These are phyloP conservation scores for Melampsora larici-populina DNA, from an alignment of 1,284 basidiomycete genomes.

Conservation along the genomic window DNA sequence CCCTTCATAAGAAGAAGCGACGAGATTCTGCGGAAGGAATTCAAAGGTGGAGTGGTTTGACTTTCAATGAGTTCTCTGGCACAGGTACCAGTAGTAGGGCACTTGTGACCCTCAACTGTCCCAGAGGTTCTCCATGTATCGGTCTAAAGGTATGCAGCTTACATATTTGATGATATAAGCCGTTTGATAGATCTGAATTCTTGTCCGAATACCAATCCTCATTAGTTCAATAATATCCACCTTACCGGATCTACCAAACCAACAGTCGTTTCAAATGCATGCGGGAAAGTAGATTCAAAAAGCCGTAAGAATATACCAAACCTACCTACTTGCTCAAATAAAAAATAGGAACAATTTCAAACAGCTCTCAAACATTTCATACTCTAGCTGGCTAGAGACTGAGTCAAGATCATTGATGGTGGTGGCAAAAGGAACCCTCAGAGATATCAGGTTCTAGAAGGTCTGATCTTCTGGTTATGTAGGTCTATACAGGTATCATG, in stretches of 20 bases:
- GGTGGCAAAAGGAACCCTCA: too few relatives aligned
- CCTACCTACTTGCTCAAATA: not conserved
- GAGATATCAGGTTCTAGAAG: too few relatives aligned
- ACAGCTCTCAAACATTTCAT: too few relatives aligned
- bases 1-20: not conserved
- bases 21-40: not conserved
- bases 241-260: not conserved
- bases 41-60: constrained; percentile 31
- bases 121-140: not conserved
- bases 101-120: constrained; percentile 21
- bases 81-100: constrained; percentile 13
- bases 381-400: too few relatives aligned
- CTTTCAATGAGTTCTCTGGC: constrained; percentile 21
- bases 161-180: too few relatives aligned
- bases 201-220: not conserved
- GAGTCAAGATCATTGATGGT: too few relatives aligned
- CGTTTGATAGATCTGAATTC: too few relatives aligned
- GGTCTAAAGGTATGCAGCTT: constrained; percentile 2
- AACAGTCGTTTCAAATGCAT: not conserved
- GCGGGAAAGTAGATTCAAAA: not conserved
- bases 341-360: too few relatives aligned
- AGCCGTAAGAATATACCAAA: not conserved
- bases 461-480: too few relatives aligned
- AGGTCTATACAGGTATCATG: too few relatives aligned
- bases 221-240: not conserved